Evolutionary conservation across 352 stramenopile species (phyloP), one percentile per base, ranked within the genome.

Genomic region (Halophytophthora batemanensis): DNA sequence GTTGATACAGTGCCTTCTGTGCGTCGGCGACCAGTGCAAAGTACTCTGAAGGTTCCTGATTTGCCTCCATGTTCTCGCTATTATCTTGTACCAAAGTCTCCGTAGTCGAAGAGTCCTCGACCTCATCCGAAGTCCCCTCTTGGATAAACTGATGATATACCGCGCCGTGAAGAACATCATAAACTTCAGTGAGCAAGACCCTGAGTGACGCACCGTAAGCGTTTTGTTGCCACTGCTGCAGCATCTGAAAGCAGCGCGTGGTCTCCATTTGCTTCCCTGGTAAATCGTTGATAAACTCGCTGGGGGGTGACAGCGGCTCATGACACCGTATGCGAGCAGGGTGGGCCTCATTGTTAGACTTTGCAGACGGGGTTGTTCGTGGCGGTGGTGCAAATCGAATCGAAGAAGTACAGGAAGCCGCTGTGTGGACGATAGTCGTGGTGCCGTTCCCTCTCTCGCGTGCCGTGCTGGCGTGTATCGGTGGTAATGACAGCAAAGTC

Each of bases 301-400:
- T 37, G 22, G 41, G 28, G 23, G 28, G 34, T 28, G 47, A n/a
- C 17, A 25, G 12, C 10, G 36, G 19, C 1, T 13, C 11, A 19
- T n/a, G 22, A 40, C 25, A 14, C 11, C 6, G 11, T 14, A 25
- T 13, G 11, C 33, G 40, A 40, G 21, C 21, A 6, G 28, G 29
- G 11, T 31, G 50, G 2, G 22, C 22, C 17, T 7, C 18, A 38
- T 31, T 19, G 29, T n/a, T 17, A 17, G 34, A 29, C 25, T 31
- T 31, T 22, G 10, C 2, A 11, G 23, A 29, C 6, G 39, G 36
- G 15, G 53, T 62, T 6, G 43, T 33, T 23, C 35, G 29, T 35
- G 47, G 15, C 47, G 47, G 50, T 3, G 69, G 69, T 12, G 69
- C 61, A 22, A 65, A 73, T 1, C 57, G 54, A 44, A 74, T 71